A percentile compares a stretch with the other conserved stretches of the same genome.
phyloP scores from a whole-genome alignment of 129 eudicot species.

The Flaveria sonorensis region DNA sequence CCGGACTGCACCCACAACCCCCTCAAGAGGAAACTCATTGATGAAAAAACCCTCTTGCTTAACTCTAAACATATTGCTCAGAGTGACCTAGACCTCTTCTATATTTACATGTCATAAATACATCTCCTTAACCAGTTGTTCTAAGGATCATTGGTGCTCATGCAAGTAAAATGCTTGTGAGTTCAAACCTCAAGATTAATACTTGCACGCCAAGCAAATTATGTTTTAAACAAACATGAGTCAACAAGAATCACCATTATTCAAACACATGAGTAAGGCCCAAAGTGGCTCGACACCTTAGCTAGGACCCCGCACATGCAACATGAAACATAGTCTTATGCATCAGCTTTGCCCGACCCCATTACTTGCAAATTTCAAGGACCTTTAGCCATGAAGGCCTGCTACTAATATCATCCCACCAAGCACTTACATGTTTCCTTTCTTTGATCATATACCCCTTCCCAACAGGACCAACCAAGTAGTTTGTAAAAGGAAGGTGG shows the following conservation, averaged over 20 bases:
- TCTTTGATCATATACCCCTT: constrained; percentile 57
- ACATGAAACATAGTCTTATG: no score
- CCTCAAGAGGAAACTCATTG: no score
- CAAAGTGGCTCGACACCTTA: no score
- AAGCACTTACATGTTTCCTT: constrained; percentile 62
- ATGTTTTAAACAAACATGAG: constrained; percentile 9
- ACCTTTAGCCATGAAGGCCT: constrained; percentile 78
- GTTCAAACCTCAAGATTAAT: not conserved
- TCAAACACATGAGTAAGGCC: not conserved
- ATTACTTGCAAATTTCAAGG: constrained; percentile 29
- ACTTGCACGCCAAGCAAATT: not conserved
- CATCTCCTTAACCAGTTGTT: no score
- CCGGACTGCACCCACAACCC: no score
- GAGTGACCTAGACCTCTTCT: no score
- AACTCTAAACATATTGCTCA: no score
- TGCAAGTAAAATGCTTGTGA: no score
- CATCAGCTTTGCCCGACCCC: not conserved
- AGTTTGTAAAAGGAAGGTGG: constrained; percentile 55
- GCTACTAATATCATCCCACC: constrained; percentile 85
- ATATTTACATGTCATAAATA: no score
- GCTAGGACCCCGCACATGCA: no score
- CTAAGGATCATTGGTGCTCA: no score
- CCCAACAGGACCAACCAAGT: constrained; percentile 42
- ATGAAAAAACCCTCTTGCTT: no score
- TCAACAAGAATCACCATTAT: constrained; percentile 18